Base-by-base conservation (phyloP, 1,284 basidiomycete species). In the Papiliotrema laurentii region DNA sequence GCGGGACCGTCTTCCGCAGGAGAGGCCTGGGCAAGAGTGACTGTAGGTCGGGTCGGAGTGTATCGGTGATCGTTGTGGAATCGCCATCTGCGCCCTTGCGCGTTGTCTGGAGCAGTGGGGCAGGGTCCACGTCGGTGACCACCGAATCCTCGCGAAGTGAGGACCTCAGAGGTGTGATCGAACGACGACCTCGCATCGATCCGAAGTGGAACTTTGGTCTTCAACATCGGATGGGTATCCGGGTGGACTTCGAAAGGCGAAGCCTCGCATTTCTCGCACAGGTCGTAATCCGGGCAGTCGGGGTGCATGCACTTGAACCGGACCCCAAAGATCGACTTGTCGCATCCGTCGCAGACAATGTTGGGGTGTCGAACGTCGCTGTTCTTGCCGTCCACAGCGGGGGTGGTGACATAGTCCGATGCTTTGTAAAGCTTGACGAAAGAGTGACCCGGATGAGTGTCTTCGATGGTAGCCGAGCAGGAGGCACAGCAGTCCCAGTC, bases 191-290 rank as follows among this genome's bases (percentile, higher is more conserved):
- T 54, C 27, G 61, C 56, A 35, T 70, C 63, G 47, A 70, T 54
- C n/a, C 53, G 49, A 26, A 69, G 58, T 4, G 69, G 64, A 10
- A 56, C 51, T 66, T 79, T 85, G 71, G 90, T 79, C 79, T 92
- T 93, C 65, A 92, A 72, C 74, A 92, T 70, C 0, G 87, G 83
- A 66, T 93, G 90, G 34, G 76, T 80, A 6, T 70, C 59, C 0
- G 87, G 87, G 67, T 93, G 89, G 10, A 85, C 77, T 4, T 83
- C 72, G 51, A 88, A 86, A 0, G 89, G 89, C 44, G 81, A 76
- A 1, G 87, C 83, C 73, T 93, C 89, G 72, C 90, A 93, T 50
- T 75, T 73, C 58, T 80, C 79, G 73, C 89, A 93, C 16, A 93
- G 78, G 62, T 93, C 89, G 59, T 84, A 91, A 72, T 93, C 87